Base-by-base conservation (phyloP, 2,329 filamentous ascomycete species). In the Talaromyces sp. region DNA sequence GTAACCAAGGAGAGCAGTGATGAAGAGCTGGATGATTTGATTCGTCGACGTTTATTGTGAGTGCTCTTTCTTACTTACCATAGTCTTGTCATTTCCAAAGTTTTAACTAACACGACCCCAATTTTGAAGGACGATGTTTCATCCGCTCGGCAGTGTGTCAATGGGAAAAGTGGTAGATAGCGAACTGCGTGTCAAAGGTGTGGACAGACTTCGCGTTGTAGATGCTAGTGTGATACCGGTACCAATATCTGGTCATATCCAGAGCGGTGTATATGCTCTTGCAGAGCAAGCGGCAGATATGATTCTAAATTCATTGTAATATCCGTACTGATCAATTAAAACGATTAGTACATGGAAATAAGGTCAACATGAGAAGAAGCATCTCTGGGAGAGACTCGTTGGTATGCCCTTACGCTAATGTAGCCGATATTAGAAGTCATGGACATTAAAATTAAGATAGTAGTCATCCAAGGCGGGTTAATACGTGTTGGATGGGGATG, bases 121-220 rank as follows among this genome's bases (percentile, higher is more conserved):
- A 11, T 5, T 32, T 30, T 9, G 11, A 15, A 36, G 33, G 33
- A 36, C 33, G 6, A 17, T 36, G 13, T 36, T 36, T 17, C 33
- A 36, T 17, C 13, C 33, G 13, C 32, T 58, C 6, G 22, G 25
- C 22, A 32, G 39, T n/a, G 59, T 60, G 4, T 33, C 54, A 17
- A 47, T 65, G 22, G 15, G 71, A 33, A 69, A 70, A 0, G 62
- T 70, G 32, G 70, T 67, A 1, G 58, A 36, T 67, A 27, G 70
- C 66, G 8, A 53, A 62, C 11, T 60, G 58, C 15, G 62, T 72
- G 22, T 54, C 72, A 28, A 25, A 25, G 8, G 47, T 74, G 27
- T 64, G 63, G 13, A 51, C 65, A 13, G 30, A 52, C 9, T 62
- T 66, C 19, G 64, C 59, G 4, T 58, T 62, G 17, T 64, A 64